These are phyloP conservation scores for Nakaseomyces glabratus DNA, from an alignment of 1,139 yeast genomes.

Conservation along the genomic window DNA sequence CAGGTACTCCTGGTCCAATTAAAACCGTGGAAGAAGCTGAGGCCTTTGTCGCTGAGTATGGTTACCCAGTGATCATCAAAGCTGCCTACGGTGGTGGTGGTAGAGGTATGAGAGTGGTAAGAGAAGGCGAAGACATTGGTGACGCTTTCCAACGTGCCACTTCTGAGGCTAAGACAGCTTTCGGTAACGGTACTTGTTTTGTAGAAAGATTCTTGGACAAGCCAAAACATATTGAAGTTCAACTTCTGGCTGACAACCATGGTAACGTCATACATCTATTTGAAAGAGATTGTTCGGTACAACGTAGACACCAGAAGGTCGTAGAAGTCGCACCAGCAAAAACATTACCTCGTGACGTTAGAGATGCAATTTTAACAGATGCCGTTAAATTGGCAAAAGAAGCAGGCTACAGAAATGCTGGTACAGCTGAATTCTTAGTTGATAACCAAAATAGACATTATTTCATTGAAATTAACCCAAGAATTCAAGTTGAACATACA, in stretches of 20 bases:
- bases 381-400: constrained; percentile 86
- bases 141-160: constrained; percentile 94
- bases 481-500: constrained; percentile 98
- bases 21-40: constrained; percentile 69
- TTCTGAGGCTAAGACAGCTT: constrained; percentile 91
- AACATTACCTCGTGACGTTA: constrained; percentile 67
- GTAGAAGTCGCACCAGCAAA: constrained; percentile 98
- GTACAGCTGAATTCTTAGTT: constrained; percentile 96
- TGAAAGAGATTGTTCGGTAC: constrained; percentile 98
- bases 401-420: constrained; percentile 93
- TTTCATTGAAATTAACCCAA: constrained; percentile 96
- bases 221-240: constrained; percentile 98
- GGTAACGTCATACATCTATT: constrained; percentile 94
- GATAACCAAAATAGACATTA: constrained; percentile 92
- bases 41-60: constrained; percentile 70
- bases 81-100: constrained; percentile 99
- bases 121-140: constrained; percentile 86
- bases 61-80: constrained; percentile 93
- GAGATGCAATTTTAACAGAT: constrained; percentile 87
- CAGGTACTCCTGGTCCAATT: constrained; percentile 98
- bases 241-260: constrained; percentile 82
- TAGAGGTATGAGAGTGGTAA: constrained; percentile 98
- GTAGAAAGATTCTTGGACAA: constrained; percentile 90
- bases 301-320: constrained; percentile 97
- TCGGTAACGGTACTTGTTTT: constrained; percentile 97